phyloP scores from a whole-genome alignment of 306 rosid genomes.

The Dalbergia cultrata region DNA sequence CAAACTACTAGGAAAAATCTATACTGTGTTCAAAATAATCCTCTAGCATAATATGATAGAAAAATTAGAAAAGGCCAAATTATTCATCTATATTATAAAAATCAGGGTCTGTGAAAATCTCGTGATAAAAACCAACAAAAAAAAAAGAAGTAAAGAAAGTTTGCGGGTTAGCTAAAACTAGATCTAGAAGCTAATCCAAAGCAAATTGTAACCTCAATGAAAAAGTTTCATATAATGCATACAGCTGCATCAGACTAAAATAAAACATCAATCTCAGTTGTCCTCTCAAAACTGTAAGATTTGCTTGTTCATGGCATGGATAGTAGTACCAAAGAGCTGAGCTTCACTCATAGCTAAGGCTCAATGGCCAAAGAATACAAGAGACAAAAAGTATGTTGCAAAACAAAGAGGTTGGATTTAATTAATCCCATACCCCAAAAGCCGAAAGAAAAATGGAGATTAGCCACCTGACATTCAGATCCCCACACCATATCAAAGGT shows the following conservation, averaged over 20 bases:
- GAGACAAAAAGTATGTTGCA: slow-evolving; percentile 30
- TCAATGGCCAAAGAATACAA: slow-evolving; percentile 24
- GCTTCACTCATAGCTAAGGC: slow-evolving; percentile 33
- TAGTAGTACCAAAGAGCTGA: slow-evolving; percentile 13
- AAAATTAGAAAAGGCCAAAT: slow-evolving; percentile 18
- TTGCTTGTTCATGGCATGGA: slow-evolving; percentile 24
- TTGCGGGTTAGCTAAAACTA: slow-evolving; percentile 23
- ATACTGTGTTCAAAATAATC: not conserved
- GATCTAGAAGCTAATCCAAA: slow-evolving; percentile 8
- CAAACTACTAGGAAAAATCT: slow-evolving; percentile 11
- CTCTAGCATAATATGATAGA: slow-evolving; percentile 14
- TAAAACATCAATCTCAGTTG: slow-evolving; percentile 19
- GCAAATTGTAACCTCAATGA: slow-evolving; percentile 1
- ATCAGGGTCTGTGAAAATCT: not conserved
- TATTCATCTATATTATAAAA: not conserved
- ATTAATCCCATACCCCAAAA: slow-evolving; percentile 26
- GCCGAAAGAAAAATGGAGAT: slow-evolving; percentile 37
- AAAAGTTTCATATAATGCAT: slow-evolving; percentile 26
- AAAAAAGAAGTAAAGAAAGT: not conserved
- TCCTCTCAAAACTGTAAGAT: slow-evolving; percentile 27
- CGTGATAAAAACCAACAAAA: not conserved
- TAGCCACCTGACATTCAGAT: slow-evolving; percentile 91
- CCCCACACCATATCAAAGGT: slow-evolving; percentile 99
- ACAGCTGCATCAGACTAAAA: slow-evolving; percentile 12
- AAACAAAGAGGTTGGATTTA: slow-evolving; percentile 41